A percentile compares a stretch with the other conserved stretches of the same genome.
These are phyloP conservation scores for Sparassis latifolia DNA, from an alignment of 1,284 basidiomycete species.

Conservation along the genomic window DNA sequence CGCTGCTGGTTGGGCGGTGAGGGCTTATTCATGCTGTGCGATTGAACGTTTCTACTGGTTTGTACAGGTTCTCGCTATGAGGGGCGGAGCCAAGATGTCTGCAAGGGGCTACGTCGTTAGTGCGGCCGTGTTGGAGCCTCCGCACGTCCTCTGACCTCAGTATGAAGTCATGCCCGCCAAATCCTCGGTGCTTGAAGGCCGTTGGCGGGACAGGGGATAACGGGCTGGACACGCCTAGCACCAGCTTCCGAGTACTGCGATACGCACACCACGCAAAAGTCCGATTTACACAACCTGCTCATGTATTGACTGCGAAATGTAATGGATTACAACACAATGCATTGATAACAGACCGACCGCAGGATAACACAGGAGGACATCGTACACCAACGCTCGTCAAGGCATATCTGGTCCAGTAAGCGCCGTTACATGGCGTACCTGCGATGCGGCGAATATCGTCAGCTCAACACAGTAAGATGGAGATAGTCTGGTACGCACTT, in stretches of 20 bases:
- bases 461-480: conserved; percentile 9
- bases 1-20: neutral
- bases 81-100: neutral
- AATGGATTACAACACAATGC: neutral
- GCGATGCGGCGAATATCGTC: conserved; percentile 12
- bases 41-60: neutral
- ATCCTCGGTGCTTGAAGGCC: too few relatives aligned
- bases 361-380: conserved; percentile 16
- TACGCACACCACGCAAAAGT: neutral
- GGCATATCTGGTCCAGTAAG: conserved; percentile 10
- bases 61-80: neutral
- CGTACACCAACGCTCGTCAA: conserved; percentile 21
- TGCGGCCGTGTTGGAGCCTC: neutral
- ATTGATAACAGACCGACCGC: conserved; percentile 20
- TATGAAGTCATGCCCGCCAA: neutral
- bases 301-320: conserved; percentile 2
- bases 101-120: neutral
- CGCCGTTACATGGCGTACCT: conserved; percentile 54
- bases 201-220: neutral
- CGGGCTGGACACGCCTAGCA: neutral
- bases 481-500: conserved; percentile 53
- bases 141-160: neutral
- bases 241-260: neutral
- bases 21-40: neutral
- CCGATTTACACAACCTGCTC: neutral